A percentile compares a stretch with the other conserved stretches of the same genome.
These are phyloP conservation scores for Debaryomyces hansenii DNA, from an alignment of 805 yeast species.

Conservation along the genomic window DNA sequence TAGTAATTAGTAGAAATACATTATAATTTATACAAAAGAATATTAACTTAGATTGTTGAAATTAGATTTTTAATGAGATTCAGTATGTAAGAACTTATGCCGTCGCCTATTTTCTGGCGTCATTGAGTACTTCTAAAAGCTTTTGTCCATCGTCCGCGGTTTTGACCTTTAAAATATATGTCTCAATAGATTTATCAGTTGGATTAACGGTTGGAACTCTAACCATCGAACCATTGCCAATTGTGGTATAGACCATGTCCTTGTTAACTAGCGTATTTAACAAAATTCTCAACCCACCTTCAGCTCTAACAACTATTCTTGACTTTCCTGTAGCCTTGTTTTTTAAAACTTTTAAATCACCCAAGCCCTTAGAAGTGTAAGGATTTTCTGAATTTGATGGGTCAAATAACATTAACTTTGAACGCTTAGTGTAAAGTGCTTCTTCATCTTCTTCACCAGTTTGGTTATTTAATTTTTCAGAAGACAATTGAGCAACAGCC, in stretches of 20 bases:
- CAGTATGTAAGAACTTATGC: background rate
- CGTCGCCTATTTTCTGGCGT: slow-evolving; percentile 16
- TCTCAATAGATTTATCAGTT: slow-evolving; percentile 55
- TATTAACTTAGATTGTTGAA: background rate
- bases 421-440: slow-evolving; percentile 58
- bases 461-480: slow-evolving; percentile 49
- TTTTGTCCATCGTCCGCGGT: slow-evolving; percentile 66
- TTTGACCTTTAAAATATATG: slow-evolving; percentile 76
- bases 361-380: slow-evolving; percentile 72
- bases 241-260: slow-evolving; percentile 57
- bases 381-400: slow-evolving; percentile 47
- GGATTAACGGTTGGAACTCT: slow-evolving; percentile 61
- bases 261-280: slow-evolving; percentile 64
- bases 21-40: background rate
- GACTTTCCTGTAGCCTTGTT: slow-evolving; percentile 59
- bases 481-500: slow-evolving; percentile 32
- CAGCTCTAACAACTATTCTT: slow-evolving; percentile 81
- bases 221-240: slow-evolving; percentile 66
- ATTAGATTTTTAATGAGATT: background rate
- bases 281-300: slow-evolving; percentile 79
- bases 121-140: slow-evolving; percentile 37
- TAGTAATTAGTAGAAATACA: background rate
- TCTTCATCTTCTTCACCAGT: slow-evolving; percentile 90
- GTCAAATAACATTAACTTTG: slow-evolving; percentile 67
- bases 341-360: slow-evolving; percentile 73